These are phyloP conservation scores for Chrysosporium queenslandicum DNA, from an alignment of 2,329 filamentous ascomycete genomes.

Conservation along the genomic window DNA sequence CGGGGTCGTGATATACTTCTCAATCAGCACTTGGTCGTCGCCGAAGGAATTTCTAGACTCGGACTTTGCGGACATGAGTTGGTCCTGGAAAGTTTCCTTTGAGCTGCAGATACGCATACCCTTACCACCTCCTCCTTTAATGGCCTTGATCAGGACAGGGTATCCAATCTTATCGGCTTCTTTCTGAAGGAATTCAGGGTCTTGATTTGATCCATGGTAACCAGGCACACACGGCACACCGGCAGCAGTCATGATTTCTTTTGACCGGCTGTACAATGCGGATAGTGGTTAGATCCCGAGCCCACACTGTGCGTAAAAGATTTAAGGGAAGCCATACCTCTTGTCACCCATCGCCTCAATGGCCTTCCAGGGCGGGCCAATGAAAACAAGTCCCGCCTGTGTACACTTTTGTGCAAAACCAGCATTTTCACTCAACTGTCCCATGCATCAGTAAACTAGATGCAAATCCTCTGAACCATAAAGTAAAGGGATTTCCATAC, in stretches of 20 bases:
- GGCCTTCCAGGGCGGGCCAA: constrained; percentile 73
- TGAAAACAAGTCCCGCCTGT: constrained; percentile 84
- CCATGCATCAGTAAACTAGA: neutral
- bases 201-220: constrained; percentile 82
- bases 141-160: constrained; percentile 55
- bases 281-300: neutral
- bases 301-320: neutral
- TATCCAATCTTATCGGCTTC: constrained; percentile 65
- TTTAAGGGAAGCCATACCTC: constrained; percentile 41
- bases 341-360: constrained; percentile 84
- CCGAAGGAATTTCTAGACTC: constrained; percentile 56
- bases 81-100: constrained; percentile 49
- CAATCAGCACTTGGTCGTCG: constrained; percentile 56
- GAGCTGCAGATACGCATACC: constrained; percentile 55
- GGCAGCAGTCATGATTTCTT: constrained; percentile 94
- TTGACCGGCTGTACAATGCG: constrained; percentile 50
- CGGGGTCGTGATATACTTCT: constrained; percentile 58
- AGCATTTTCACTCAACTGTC: constrained; percentile 73
- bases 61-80: constrained; percentile 53
- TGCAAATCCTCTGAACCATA: neutral
- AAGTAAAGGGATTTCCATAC: constrained; percentile 29
- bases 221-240: constrained; percentile 93
- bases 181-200: constrained; percentile 49
- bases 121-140: constrained; percentile 58
- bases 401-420: constrained; percentile 80